phyloP scores from a whole-genome alignment of 108 stramenopile species.

The Schizochytrium sp. region DNA sequence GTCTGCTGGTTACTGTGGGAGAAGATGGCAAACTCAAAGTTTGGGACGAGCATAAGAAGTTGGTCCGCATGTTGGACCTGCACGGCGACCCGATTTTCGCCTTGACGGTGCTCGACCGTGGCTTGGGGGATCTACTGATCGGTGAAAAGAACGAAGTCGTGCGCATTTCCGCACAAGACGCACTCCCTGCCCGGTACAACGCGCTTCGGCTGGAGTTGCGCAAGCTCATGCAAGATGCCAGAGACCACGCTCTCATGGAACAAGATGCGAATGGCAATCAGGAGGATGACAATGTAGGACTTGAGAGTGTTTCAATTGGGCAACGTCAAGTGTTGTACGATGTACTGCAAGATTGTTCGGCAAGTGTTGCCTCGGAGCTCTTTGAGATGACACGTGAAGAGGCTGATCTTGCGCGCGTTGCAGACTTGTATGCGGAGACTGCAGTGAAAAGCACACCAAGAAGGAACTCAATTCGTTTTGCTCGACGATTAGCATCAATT shows the following conservation, averaged over 20 bases:
- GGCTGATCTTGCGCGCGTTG: background rate
- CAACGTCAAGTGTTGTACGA: background rate
- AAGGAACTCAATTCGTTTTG: too few species aligned
- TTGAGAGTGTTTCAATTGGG: background rate
- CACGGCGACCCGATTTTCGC: background rate
- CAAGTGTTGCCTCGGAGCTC: background rate
- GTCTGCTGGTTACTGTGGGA: background rate
- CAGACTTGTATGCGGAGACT: background rate
- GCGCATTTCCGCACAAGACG: background rate
- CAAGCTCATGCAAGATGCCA: too few species aligned
- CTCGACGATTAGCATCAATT: too few species aligned
- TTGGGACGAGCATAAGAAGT: background rate
- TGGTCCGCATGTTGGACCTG: background rate
- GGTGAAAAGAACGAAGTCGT: background rate
- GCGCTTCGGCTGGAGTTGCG: background rate
- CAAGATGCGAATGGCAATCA: too few species aligned
- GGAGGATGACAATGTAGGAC: too few species aligned
- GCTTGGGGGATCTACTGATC: background rate
- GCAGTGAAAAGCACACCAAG: too few species aligned
- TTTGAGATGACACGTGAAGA: background rate
- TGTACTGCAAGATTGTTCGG: background rate
- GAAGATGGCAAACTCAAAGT: background rate
- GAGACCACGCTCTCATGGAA: too few species aligned
- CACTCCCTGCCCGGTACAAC: background rate
- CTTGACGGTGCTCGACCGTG: background rate